Percentiles rank a stretch among this genome's conserved stretches.
Conservation (phyloP, 345 rosid species). For the Carallia pectinifolia region DNA sequence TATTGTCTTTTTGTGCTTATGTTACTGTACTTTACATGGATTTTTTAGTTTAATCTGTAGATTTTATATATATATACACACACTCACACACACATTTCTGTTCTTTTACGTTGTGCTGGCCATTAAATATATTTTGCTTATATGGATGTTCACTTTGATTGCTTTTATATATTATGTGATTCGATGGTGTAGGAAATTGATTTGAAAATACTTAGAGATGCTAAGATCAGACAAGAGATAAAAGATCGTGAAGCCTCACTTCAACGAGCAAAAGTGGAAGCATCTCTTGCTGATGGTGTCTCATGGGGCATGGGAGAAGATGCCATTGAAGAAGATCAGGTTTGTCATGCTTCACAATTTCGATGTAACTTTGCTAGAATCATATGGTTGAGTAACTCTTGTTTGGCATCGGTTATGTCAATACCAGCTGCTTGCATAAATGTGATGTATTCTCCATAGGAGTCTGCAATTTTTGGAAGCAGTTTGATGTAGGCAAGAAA, state of each 20-base stretch:
- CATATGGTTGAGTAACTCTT: background rate
- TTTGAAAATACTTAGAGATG: constrained; percentile 54
- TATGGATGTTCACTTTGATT: constrained; percentile 6
- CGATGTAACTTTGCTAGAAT: background rate
- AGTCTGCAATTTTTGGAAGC: background rate
- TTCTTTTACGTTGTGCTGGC: too few species aligned
- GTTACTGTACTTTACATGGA: too few species aligned
- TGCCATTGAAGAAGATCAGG: constrained; percentile 95
- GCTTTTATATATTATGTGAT: constrained; percentile 5
- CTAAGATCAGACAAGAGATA: constrained; percentile 52
- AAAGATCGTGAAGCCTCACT: constrained; percentile 83
- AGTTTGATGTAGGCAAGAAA: background rate
- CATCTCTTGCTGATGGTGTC: constrained; percentile 85
- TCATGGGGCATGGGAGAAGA: constrained; percentile 99
- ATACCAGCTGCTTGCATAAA: background rate
- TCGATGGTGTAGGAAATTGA: constrained; percentile 56
- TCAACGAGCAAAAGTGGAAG: constrained; percentile 71
- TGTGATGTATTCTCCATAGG: background rate
- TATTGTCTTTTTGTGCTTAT: too few species aligned
- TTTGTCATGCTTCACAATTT: constrained; percentile 28
- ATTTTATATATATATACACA: too few species aligned
- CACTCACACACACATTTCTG: too few species aligned
- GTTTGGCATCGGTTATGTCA: background rate
- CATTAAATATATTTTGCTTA: background rate
- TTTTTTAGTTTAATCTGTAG: too few species aligned